phyloP scores from a whole-genome alignment of 2,329 filamentous ascomycete species.

The Plectosphaerella sp. region DNA sequence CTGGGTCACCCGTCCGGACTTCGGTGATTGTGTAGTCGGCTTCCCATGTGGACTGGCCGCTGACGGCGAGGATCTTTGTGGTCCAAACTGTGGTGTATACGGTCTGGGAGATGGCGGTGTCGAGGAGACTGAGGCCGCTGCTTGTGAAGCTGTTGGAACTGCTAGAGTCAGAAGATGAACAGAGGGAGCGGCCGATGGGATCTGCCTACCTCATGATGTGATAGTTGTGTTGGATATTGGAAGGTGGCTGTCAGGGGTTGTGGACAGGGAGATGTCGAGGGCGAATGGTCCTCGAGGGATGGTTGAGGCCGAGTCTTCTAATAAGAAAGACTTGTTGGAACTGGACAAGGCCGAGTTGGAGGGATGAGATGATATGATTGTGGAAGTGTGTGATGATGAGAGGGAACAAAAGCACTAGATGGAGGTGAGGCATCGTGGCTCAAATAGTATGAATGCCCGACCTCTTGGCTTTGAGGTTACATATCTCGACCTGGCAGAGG shows the following conservation, averaged over 20 bases:
- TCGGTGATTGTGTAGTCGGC: conserved; percentile 36
- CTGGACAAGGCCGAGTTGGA: neutral
- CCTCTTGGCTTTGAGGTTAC: neutral
- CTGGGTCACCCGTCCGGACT: conserved; percentile 24
- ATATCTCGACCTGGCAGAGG: neutral
- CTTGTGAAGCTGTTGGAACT: neutral
- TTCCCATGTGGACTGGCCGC: conserved; percentile 29
- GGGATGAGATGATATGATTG: neutral
- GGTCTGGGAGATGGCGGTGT: conserved; percentile 14
- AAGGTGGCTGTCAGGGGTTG: neutral
- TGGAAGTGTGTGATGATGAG: neutral
- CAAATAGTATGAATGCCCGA: neutral
- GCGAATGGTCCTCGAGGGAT: neutral
- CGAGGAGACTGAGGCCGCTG: neutral
- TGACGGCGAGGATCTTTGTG: conserved; percentile 29
- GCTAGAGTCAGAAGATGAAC: neutral
- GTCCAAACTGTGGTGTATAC: conserved; percentile 32
- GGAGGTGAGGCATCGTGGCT: neutral
- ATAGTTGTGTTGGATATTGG: neutral
- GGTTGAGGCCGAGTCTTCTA: too few species aligned
- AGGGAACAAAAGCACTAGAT: neutral
- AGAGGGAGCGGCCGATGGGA: neutral
- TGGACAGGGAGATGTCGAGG: too few species aligned
- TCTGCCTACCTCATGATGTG: conserved; percentile 13
- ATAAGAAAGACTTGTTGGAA: neutral